Percentiles rank a stretch among this genome's conserved stretches.
phyloP scores from a whole-genome alignment of 139 green algal genomes.

The Closterium sp. region DNA sequence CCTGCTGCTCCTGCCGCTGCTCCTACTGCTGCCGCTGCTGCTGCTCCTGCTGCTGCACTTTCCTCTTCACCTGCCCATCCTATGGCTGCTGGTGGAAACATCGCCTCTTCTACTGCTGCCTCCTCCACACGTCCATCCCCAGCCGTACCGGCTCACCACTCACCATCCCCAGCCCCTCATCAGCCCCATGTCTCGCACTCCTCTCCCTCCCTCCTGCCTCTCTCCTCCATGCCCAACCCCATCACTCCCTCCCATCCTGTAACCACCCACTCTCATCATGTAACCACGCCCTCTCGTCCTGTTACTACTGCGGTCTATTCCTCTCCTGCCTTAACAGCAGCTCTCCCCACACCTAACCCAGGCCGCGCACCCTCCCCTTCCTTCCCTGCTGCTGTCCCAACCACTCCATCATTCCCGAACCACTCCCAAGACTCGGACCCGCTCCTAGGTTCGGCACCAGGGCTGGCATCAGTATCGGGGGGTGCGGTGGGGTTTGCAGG shows the following conservation, averaged over 20 bases:
- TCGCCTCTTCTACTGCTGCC: neutral
- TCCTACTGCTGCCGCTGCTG: neutral
- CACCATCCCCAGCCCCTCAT: neutral
- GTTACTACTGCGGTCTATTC: neutral
- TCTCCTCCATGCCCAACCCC: neutral
- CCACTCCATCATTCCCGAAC: neutral
- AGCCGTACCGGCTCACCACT: neutral
- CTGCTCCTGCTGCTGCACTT: neutral
- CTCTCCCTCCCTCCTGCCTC: neutral
- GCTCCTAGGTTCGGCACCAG: neutral
- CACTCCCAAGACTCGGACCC: neutral
- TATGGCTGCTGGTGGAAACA: neutral
- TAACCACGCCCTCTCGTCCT: neutral
- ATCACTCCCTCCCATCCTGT: neutral
- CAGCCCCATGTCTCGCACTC: neutral
- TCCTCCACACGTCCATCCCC: no score
- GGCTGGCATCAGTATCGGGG: neutral
- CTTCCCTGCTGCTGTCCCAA: neutral
- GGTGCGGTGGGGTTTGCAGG: no score
- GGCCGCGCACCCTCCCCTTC: neutral
- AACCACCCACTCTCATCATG: neutral
- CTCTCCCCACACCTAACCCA: neutral
- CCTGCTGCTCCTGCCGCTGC: no score
- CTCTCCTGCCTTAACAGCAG: neutral
- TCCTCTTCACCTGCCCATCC: neutral